Evolutionary conservation across 371 early-diverging fungal species (phyloP), one percentile per base, ranked within the genome.

Genomic region (Syncephalastrum racemosum): DNA sequence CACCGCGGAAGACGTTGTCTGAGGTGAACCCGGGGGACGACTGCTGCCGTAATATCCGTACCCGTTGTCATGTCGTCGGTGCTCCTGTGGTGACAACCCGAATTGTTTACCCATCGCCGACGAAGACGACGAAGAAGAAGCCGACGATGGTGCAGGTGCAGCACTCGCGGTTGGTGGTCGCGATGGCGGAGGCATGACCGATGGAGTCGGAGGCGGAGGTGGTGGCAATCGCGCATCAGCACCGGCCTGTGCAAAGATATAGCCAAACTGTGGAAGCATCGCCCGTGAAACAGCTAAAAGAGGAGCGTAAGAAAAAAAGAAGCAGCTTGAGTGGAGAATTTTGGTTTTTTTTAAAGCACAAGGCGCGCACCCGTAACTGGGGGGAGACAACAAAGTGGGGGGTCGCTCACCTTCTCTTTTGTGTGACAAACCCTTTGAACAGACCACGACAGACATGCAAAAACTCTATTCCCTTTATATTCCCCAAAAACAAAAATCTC

Each of bases 211-310:
- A 41, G 36, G 57, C 50, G 36, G 36, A 3, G 39, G 45, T 52
- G 61, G 55, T 47, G 61, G 59, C 2, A 53, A 23, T n/a, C 53
- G 66, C 41, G 70, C 64, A 61, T 75, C 75, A 25, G 77, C 77
- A 47, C 77, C 77, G 42, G 77, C 77, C 63, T 77, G 77, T 47
- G 77, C 77, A 45, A 77, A 65, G 57, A 77, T 69, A 58, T 67
- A 77, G 51, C 74, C 74, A 67, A 77, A 73, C 65, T 77, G 73
- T 70, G 86, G 74, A 67, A 98, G 43, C 96, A 96, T 76, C 44
- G 43, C 54, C 19, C 45, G 36, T 50, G 53, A 31, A 31, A 31
- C 36, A 31, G 12, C 36, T 31, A 31, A 31, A 31, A 31, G 36
- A 31, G 36, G 36, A 31, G 36, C 36, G 23, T 27, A 49, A 31